phyloP scores from a whole-genome alignment of 768 basidiomycete genomes.

The Amanita molliuscula region DNA sequence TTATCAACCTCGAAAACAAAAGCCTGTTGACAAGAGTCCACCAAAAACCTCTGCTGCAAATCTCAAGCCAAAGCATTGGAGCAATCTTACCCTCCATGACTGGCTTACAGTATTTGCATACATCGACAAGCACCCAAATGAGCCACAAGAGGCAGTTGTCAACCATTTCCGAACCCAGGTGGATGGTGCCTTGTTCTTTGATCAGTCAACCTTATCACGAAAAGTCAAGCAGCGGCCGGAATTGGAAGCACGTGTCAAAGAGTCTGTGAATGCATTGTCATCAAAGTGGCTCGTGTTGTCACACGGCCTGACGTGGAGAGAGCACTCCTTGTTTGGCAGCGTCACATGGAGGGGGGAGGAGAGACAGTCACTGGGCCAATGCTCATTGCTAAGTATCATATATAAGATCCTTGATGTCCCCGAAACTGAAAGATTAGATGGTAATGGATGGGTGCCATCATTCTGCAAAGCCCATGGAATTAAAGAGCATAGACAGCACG shows the following conservation, averaged over 20 bases:
- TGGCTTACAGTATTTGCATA: conserved; percentile 15
- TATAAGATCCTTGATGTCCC: too few relatives aligned
- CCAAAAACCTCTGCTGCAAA: conserved; percentile 9
- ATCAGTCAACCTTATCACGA: background rate
- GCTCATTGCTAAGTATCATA: too few relatives aligned
- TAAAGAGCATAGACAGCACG: too few relatives aligned
- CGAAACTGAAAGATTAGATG: too few relatives aligned
- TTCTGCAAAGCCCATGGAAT: too few relatives aligned
- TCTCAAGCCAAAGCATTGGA: background rate
- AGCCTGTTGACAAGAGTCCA: background rate
- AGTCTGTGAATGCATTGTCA: conserved; percentile 15
- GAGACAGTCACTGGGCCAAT: conserved; percentile 12
- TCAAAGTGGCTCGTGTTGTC: conserved; percentile 19
- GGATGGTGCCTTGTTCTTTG: background rate
- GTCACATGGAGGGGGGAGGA: conserved; percentile 16
- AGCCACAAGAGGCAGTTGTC: conserved; percentile 12
- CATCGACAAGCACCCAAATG: conserved; percentile 11
- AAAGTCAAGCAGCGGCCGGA: background rate
- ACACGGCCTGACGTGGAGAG: conserved; percentile 12
- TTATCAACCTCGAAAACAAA: background rate
- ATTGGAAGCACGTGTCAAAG: background rate
- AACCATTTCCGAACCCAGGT: background rate
- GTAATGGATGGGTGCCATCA: too few relatives aligned
- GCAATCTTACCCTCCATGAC: conserved; percentile 14
- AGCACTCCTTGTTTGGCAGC: conserved; percentile 21